phyloP scores from a whole-genome alignment of 225 moss, liverwort and hornwort species.

The Ulota crispa region DNA sequence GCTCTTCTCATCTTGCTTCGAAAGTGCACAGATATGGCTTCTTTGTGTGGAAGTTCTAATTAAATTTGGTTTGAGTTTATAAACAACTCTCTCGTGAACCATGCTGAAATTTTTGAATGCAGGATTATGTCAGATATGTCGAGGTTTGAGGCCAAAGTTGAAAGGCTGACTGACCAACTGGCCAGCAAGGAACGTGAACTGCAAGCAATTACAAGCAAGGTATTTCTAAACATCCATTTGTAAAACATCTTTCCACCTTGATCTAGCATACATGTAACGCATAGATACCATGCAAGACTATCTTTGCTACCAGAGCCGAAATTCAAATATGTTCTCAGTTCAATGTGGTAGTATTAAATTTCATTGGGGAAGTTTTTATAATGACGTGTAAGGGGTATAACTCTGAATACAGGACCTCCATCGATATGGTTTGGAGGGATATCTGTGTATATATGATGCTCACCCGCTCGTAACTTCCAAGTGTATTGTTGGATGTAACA shows the following conservation, averaged over 20 bases:
- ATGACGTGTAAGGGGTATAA: neutral
- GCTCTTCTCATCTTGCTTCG: neutral
- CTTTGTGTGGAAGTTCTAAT: neutral
- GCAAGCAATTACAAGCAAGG: slow-evolving; percentile 80
- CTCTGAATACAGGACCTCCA: neutral
- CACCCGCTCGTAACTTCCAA: neutral
- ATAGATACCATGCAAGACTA: neutral
- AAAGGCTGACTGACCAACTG: slow-evolving; percentile 77
- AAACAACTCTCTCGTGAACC: neutral
- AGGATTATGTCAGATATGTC: slow-evolving; percentile 96
- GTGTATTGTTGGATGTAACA: neutral
- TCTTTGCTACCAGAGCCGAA: neutral
- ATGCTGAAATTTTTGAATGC: slow-evolving; percentile 20
- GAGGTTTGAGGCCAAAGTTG: slow-evolving; percentile 81
- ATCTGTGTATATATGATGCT: neutral
- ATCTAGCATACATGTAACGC: neutral
- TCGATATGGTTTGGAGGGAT: neutral
- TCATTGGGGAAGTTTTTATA: neutral
- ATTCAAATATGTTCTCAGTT: neutral
- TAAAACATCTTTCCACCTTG: neutral
- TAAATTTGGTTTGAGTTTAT: neutral
- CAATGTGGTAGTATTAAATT: neutral
- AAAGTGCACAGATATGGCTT: neutral
- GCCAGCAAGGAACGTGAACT: slow-evolving; percentile 87
- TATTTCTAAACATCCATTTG: slow-evolving; percentile 21